These are phyloP conservation scores for Thalia dealbata DNA, from an alignment of 176 grass and related monocot species.

Conservation along the genomic window DNA sequence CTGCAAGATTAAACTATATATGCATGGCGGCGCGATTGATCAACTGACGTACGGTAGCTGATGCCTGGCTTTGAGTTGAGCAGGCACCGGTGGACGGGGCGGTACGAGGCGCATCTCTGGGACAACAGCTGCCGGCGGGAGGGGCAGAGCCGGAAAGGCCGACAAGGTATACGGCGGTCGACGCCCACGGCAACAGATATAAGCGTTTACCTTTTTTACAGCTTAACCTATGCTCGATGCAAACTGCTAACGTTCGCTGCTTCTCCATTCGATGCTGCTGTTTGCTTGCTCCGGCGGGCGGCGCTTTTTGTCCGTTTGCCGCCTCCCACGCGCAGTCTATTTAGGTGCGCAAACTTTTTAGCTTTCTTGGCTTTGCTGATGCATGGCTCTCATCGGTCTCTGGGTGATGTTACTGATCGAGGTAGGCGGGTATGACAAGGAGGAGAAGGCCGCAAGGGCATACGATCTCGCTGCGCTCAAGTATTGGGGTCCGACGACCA, in stretches of 20 bases:
- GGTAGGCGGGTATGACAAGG: constrained; percentile 88
- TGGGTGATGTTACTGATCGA: background rate
- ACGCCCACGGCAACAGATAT: background rate
- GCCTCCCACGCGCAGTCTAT: constrained; percentile 36
- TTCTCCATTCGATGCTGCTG: background rate
- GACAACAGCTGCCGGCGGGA: constrained; percentile 95
- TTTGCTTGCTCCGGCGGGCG: constrained; percentile 14
- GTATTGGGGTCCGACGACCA: constrained; percentile 84
- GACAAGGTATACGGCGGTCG: constrained; percentile 52
- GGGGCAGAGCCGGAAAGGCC: constrained; percentile 88
- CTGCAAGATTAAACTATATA: background rate
- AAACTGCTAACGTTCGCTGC: constrained; percentile 4
- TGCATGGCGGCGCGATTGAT: background rate
- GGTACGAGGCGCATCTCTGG: constrained; percentile 93
- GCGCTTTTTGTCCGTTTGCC: constrained; percentile 7
- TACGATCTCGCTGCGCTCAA: constrained; percentile 92
- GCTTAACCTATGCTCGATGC: background rate
- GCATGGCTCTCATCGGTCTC: too few species aligned
- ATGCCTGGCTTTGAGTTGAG: constrained; percentile 4
- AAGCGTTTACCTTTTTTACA: background rate
- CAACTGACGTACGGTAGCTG: background rate
- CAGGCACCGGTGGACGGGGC: constrained; percentile 90
- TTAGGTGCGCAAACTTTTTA: constrained; percentile 33
- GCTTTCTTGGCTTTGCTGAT: background rate
- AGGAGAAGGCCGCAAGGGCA: constrained; percentile 87